Base-by-base conservation (phyloP, 495 filamentous ascomycete genomes). In the Letharia lupina region DNA sequence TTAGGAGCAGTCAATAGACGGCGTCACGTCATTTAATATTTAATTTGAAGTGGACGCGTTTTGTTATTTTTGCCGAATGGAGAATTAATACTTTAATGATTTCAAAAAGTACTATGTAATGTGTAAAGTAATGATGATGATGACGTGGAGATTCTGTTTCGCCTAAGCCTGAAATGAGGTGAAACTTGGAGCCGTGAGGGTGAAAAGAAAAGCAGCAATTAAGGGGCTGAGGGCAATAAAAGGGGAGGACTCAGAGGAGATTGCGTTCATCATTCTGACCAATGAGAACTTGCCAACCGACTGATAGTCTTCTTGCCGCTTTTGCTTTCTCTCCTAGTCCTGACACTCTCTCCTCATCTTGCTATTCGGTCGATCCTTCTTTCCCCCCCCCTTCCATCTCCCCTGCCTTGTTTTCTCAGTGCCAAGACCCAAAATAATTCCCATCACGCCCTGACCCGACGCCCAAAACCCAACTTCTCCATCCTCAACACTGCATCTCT, bases 361-460 rank as follows among this genome's bases (percentile, higher is more conserved):
- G 23, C 23, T 11, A 2, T 23, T 50, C 23, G 2, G 48, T 23
- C 48, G 48, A 52, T 52, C 48, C 48, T 52, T 31, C 48, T 23
- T 47, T 18, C 1, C 44, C 18, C 16, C 16, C 48, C n/a, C 23
- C 48, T 52, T 48, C 47, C 7, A 48, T 23, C n/a, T 48, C 48
- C n/a, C 31, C 31, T 56, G 50, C 31, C 31, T 18, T 56, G 28
- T 56, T 56, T 56, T 56, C 52, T 56, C 37, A 56, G 52, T 56
- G 52, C 52, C 52, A 56, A 56, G 52, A 18, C 31, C 31, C 1
- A 56, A 56, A 54, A 5, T 33, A 54, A 35, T 56, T 28, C 23
- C 28, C 28, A 54, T 54, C 50, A 54, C 50, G 4, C 2, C 52
- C 28, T 0, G 6, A 35, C 28, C n/a, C 47, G n/a, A 50, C 23